These are phyloP conservation scores for Colletotrichum costaricense DNA, from an alignment of 2,329 filamentous ascomycete genomes.

Conservation along the genomic window DNA sequence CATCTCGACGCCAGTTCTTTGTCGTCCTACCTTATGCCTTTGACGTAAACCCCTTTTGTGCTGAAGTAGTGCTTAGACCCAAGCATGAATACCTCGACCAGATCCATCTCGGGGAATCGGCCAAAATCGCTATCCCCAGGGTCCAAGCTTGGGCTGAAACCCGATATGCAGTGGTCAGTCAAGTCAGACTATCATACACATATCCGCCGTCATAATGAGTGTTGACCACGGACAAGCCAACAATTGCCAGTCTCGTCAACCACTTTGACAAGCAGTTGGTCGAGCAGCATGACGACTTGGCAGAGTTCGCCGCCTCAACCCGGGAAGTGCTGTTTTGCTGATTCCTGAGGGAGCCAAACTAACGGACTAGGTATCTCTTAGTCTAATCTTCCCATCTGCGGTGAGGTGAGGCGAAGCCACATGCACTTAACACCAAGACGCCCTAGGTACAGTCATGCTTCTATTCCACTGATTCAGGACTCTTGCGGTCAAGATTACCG, in stretches of 20 bases:
- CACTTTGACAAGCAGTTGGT: background rate
- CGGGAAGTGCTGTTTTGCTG: conserved; percentile 5
- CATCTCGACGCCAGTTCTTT: conserved; percentile 9
- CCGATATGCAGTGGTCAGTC: conserved; percentile 18
- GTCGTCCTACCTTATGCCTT: conserved; percentile 2
- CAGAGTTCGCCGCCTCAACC: conserved; percentile 9
- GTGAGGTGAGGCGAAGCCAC: conserved; percentile 13
- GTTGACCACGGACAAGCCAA: background rate
- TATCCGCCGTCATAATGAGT: background rate
- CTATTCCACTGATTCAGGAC: conserved; percentile 10
- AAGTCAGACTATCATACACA: conserved; percentile 12
- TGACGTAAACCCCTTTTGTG: conserved; percentile 24
- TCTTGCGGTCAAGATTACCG: background rate
- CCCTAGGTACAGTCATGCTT: conserved; percentile 4
- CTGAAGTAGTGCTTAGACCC: conserved; percentile 9
- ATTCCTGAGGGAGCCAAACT: conserved; percentile 14
- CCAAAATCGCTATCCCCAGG: conserved; percentile 27
- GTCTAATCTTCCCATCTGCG: conserved; percentile 6
- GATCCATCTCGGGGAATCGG: background rate
- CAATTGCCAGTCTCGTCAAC: background rate
- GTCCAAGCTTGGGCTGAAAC: conserved; percentile 35
- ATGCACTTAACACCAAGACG: background rate
- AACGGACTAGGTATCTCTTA: background rate
- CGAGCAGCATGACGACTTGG: background rate
- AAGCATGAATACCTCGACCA: conserved; percentile 9